phyloP scores from a whole-genome alignment of 176 grass and related monocot species.

The Rhipidocladum racemiflorum region DNA sequence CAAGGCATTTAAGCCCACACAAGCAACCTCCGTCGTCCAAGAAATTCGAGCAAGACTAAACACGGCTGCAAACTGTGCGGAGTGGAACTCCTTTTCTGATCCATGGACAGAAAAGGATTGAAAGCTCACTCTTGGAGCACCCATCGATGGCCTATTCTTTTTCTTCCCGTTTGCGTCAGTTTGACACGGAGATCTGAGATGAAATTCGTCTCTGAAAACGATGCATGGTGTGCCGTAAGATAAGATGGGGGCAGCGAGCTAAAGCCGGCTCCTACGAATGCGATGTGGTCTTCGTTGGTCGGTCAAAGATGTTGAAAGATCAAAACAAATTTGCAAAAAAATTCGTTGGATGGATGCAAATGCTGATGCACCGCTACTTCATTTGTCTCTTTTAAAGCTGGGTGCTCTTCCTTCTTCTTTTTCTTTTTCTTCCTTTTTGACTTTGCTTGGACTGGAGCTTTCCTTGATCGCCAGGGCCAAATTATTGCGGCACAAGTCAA shows the following conservation, averaged over 20 bases:
- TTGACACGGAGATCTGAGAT: background rate
- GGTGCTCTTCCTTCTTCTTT: background rate
- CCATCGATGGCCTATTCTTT: background rate
- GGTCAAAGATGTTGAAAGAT: background rate
- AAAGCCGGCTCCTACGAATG: background rate
- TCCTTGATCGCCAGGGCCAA: background rate
- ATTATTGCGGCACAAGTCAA: background rate
- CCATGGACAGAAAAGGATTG: background rate
- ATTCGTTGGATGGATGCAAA: background rate
- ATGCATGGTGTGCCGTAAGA: too few species aligned
- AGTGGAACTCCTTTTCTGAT: background rate
- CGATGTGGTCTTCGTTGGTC: background rate
- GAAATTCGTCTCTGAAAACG: background rate
- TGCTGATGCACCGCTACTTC: background rate
- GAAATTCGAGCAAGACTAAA: background rate
- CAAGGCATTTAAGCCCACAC: background rate
- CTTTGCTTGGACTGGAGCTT: background rate
- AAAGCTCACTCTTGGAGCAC: background rate
- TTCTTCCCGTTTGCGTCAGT: background rate
- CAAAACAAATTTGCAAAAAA: background rate
- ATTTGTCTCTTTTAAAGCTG: background rate
- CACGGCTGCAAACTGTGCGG: background rate
- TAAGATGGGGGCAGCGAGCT: too few species aligned
- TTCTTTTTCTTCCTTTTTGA: background rate
- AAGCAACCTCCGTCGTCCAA: background rate